phyloP scores from a whole-genome alignment of 23 red algal genomes.

The Gracilaria vermiculophylla region DNA sequence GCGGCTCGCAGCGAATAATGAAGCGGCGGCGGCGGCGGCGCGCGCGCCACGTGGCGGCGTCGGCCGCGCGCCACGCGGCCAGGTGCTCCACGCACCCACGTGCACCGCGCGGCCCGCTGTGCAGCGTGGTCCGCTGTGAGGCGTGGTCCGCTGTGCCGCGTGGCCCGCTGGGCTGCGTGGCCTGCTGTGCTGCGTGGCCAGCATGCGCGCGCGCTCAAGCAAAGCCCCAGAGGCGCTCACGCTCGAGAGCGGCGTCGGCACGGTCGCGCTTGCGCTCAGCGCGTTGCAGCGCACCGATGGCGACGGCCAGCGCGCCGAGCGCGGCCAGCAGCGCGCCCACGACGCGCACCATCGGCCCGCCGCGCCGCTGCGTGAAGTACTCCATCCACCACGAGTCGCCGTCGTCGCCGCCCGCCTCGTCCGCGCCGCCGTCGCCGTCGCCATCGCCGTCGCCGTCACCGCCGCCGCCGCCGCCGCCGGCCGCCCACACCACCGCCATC shows the following conservation, averaged over 20 bases:
- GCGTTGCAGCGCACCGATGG: conserved; percentile 69
- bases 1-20: background rate
- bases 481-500: conserved; percentile 90
- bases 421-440: background rate
- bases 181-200: too few species aligned
- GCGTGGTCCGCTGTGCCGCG: too few species aligned
- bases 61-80: too few species aligned
- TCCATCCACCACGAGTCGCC: conserved; percentile 87
- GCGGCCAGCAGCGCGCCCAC: conserved; percentile 62
- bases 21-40: background rate
- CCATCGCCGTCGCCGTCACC: background rate
- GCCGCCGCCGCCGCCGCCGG: conserved; percentile 25
- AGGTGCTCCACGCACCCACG: too few species aligned
- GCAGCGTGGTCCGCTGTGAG: too few species aligned
- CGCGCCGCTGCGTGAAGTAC: conserved; percentile 87
- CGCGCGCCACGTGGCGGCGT: conserved; percentile 1
- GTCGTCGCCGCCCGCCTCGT: background rate
- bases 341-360: conserved; percentile 86
- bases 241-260: background rate
- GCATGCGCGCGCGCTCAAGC: background rate
- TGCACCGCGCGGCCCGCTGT: too few species aligned
- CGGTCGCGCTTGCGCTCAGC: conserved; percentile 78
- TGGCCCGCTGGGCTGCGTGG: background rate
- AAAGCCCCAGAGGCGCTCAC: conserved; percentile 38
- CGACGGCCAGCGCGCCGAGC: conserved; percentile 58